A percentile compares a stretch with the other conserved stretches of the same genome.
Conservation (phyloP, 805 yeast species). For the Isabelozyma pseudorhagii region DNA sequence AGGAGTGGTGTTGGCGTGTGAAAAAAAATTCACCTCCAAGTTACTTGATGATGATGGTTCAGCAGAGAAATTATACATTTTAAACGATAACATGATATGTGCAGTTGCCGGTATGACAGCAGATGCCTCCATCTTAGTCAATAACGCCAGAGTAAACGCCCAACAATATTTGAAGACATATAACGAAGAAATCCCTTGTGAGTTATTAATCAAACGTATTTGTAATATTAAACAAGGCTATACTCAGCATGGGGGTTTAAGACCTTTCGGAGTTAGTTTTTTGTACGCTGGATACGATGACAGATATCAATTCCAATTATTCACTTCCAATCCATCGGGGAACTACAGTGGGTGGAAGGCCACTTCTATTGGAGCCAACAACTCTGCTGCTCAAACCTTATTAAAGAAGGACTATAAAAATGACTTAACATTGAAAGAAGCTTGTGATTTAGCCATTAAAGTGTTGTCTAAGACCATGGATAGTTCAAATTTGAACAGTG, state of each 20-base stretch:
- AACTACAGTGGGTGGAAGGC: constrained; percentile 99
- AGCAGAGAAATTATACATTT: constrained; percentile 85
- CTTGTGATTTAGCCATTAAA: constrained; percentile 83
- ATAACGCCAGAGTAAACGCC: constrained; percentile 80
- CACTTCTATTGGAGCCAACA: constrained; percentile 93
- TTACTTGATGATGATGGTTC: constrained; percentile 90
- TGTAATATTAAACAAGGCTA: constrained; percentile 97
- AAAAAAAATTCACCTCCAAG: constrained; percentile 90
- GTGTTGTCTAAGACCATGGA: constrained; percentile 94
- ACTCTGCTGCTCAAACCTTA: constrained; percentile 92
- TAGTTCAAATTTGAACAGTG: constrained; percentile 76
- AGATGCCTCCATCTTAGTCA: constrained; percentile 88
- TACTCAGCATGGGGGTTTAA: constrained; percentile 97
- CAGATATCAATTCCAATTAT: constrained; percentile 83
- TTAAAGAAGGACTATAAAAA: constrained; percentile 93
- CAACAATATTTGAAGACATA: constrained; percentile 83
- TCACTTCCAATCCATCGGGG: constrained; percentile 95
- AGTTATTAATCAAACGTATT: constrained; percentile 77
- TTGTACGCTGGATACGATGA: constrained; percentile 95
- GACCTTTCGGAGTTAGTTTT: constrained; percentile 98
- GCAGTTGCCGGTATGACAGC: constrained; percentile 99
- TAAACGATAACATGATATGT: constrained; percentile 80
- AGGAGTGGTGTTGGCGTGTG: constrained; percentile 96
- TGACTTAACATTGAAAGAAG: constrained; percentile 68
- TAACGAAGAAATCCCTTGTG: constrained; percentile 93